Conservation (phyloP, 768 basidiomycete species). For the Amanita rimosa region DNA sequence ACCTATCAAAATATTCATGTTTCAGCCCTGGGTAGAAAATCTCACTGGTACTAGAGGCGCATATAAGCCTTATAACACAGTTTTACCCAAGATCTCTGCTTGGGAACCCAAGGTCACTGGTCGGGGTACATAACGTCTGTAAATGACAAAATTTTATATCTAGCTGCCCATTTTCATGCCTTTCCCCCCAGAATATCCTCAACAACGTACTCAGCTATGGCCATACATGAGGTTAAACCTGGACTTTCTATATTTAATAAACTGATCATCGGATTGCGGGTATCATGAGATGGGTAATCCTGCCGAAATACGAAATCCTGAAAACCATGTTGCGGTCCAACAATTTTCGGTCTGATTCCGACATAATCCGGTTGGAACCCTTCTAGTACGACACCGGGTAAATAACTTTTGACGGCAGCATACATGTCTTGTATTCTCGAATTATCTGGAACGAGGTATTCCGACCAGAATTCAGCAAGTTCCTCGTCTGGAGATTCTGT, state of each 20-base stretch:
- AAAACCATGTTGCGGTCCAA: conserved; percentile 61
- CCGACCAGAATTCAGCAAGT: conserved; percentile 68
- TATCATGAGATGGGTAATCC: conserved; percentile 38
- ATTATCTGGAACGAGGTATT: conserved; percentile 52
- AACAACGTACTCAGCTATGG: conserved; percentile 76
- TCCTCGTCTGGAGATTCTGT: conserved; percentile 17
- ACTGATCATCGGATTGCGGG: conserved; percentile 54
- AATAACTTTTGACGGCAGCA: conserved; percentile 57
- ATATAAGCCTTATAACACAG: conserved; percentile 84
- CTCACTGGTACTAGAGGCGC: conserved; percentile 90
- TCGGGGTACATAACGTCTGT: conserved; percentile 21
- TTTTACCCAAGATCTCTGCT: conserved; percentile 63
- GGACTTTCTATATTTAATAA: conserved; percentile 89
- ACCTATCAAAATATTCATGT: conserved; percentile 1
- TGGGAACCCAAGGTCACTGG: conserved; percentile 71
- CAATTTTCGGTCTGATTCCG: conserved; percentile 83
- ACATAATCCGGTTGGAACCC: conserved; percentile 75
- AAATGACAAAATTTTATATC: background rate
- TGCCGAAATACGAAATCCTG: conserved; percentile 72
- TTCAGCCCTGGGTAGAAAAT: conserved; percentile 76
- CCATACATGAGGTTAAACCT: conserved; percentile 79
- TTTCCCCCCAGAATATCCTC: conserved; percentile 35
- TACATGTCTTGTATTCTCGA: conserved; percentile 56
- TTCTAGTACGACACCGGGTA: conserved; percentile 48
- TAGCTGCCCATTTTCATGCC: background rate